phyloP scores from a whole-genome alignment of 1,139 yeast genomes.

The Yamadazyma aaseri region DNA sequence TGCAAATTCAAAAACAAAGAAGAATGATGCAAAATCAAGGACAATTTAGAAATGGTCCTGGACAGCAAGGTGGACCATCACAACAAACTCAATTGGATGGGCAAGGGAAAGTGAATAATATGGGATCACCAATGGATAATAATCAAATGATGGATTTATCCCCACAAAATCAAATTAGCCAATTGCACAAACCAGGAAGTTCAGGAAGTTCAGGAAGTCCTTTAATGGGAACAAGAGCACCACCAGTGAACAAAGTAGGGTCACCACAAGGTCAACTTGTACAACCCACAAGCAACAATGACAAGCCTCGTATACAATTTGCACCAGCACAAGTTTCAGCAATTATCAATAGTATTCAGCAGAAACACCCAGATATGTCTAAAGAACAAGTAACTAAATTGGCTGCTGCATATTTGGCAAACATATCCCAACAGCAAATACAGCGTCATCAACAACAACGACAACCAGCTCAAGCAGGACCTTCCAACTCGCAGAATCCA shows the following conservation, averaged over 20 bases:
- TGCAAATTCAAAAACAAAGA: constrained; percentile 53
- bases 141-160: constrained; percentile 1
- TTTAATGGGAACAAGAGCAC: constrained; percentile 18
- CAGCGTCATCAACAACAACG: constrained; percentile 32
- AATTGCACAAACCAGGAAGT: constrained; percentile 4
- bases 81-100: background rate
- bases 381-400: constrained; percentile 71
- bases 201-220: constrained; percentile 5
- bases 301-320: constrained; percentile 43
- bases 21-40: constrained; percentile 47
- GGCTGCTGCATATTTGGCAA: constrained; percentile 70
- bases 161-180: constrained; percentile 6
- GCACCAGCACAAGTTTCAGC: constrained; percentile 69
- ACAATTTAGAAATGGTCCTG: constrained; percentile 16
- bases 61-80: background rate
- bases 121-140: background rate
- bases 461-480: constrained; percentile 21
- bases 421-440: constrained; percentile 52
- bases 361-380: constrained; percentile 65
- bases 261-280: constrained; percentile 12
- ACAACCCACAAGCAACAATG: constrained; percentile 16
- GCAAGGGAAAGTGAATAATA: background rate
- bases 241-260: constrained; percentile 10
- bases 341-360: constrained; percentile 64
- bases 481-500: constrained; percentile 43